Evolutionary conservation across 164 flowering plant genomes (phyloP).

Genomic region (Houttuynia cordata): DNA sequence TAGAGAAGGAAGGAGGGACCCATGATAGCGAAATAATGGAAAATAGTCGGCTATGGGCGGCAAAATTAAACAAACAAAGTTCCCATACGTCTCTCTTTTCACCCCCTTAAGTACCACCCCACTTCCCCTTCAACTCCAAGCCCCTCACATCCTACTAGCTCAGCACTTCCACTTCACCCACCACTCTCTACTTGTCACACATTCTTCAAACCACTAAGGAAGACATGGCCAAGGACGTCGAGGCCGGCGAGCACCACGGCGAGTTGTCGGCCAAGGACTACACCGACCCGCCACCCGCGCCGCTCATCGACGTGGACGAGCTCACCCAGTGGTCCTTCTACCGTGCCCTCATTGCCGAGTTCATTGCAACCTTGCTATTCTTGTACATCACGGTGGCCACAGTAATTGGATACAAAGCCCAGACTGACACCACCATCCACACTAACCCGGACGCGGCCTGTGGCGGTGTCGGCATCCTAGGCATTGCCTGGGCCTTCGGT

Average conservation of each 20-base stretch:
- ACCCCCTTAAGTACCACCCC: neutral
- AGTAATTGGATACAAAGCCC: constrained; percentile 67
- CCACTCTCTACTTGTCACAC: neutral
- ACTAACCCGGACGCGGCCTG: constrained; percentile 17
- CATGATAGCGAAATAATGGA: neutral
- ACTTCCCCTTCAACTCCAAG: neutral
- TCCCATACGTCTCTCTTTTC: neutral
- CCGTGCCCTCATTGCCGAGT: constrained; percentile 79
- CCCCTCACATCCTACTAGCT: neutral
- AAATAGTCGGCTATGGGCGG: constrained; percentile 2
- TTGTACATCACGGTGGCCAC: constrained; percentile 69
- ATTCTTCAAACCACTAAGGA: neutral
- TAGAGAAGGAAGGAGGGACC: neutral
- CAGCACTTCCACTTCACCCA: no score
- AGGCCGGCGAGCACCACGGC: no score
- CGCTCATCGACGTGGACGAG: constrained; percentile 52
- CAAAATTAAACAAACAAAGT: neutral
- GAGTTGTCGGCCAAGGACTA: constrained; percentile 50
- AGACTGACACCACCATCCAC: constrained; percentile 14
- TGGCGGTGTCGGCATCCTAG: constrained; percentile 75
- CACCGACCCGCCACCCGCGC: constrained; percentile 86
- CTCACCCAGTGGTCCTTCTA: constrained; percentile 74
- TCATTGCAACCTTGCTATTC: constrained; percentile 73
- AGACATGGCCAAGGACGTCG: constrained; percentile 36
- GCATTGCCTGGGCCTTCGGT: constrained; percentile 95